Evolutionary conservation across 2,329 filamentous ascomycete species (phyloP).

Genomic region (Massarina eburnea): DNA sequence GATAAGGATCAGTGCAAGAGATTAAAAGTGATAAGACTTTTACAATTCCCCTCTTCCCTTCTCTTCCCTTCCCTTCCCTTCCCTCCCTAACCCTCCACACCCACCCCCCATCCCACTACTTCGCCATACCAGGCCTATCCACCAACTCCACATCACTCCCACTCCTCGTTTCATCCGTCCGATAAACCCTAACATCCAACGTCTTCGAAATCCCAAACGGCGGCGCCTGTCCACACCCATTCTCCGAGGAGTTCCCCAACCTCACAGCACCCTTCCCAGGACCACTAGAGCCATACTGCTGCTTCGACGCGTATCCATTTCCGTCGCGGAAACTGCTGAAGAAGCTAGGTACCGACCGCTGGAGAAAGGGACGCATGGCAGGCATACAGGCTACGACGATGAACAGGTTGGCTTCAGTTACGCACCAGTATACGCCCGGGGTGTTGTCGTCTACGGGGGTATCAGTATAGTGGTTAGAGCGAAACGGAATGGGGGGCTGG

Average conservation of each 20-base stretch:
- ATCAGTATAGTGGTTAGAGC: background rate
- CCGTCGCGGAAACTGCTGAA: conserved; percentile 6
- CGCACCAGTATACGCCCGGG: conserved; percentile 27
- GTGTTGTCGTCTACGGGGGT: conserved; percentile 24
- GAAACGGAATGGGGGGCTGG: background rate
- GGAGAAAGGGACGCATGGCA: conserved; percentile 23
- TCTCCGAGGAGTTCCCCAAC: no score
- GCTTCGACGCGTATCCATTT: conserved; percentile 17
- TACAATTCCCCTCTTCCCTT: no score
- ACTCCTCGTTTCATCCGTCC: conserved; percentile 18
- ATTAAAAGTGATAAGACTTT: no score
- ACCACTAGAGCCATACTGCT: conserved; percentile 8
- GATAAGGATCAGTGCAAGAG: no score
- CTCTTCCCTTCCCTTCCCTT: no score
- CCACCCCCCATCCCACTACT: background rate
- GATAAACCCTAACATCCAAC: conserved; percentile 22
- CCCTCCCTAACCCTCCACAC: no score
- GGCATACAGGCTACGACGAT: conserved; percentile 32
- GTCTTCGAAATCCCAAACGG: conserved; percentile 23
- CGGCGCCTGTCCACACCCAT: no score
- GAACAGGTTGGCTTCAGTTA: conserved; percentile 29
- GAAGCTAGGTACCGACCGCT: conserved; percentile 12
- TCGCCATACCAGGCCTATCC: no score
- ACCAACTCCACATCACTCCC: conserved; percentile 25
- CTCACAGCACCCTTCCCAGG: no score